Conservation (phyloP, 2,329 filamentous ascomycete species). For the Trichoderma guizhouense region DNA sequence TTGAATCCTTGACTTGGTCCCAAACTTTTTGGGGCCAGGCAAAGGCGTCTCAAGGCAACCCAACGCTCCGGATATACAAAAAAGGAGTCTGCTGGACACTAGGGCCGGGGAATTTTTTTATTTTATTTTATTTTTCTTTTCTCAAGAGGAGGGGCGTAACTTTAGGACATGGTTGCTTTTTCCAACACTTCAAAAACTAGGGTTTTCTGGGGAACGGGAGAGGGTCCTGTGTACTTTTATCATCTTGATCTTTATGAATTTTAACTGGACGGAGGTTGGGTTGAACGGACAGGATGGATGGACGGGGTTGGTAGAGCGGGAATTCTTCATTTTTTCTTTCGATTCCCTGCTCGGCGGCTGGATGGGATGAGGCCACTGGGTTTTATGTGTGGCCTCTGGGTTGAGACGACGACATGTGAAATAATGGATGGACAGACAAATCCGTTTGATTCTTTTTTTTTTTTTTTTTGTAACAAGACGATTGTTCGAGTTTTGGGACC, state of each 20-base stretch:
- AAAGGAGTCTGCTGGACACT: conserved; percentile 8
- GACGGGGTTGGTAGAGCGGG: background rate
- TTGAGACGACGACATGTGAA: conserved; percentile 19
- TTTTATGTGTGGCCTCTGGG: background rate
- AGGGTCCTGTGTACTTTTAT: conserved; percentile 19
- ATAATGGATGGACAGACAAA: conserved; percentile 17
- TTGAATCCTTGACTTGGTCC: background rate
- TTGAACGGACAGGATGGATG: background rate
- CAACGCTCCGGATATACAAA: conserved; percentile 9
- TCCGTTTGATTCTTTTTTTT: background rate
- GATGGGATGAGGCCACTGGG: background rate
- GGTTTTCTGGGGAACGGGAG: background rate
- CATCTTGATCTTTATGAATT: conserved; percentile 9
- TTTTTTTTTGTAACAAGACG: background rate
- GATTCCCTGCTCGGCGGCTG: background rate
- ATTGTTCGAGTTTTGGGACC: background rate
- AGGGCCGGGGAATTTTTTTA: background rate
- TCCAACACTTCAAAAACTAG: background rate
- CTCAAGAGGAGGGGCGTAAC: conserved; percentile 11
- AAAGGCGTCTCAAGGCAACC: background rate
- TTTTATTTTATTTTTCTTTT: background rate
- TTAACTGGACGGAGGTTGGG: conserved; percentile 11
- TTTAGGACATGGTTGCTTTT: conserved; percentile 7
- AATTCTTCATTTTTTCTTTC: background rate
- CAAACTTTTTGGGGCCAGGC: background rate